A percentile compares a stretch with the other conserved stretches of the same genome.
Evolutionary conservation across 192 early-diverging fungal species (phyloP).

Genomic region (Gryganskiella cystojenkinii): DNA sequence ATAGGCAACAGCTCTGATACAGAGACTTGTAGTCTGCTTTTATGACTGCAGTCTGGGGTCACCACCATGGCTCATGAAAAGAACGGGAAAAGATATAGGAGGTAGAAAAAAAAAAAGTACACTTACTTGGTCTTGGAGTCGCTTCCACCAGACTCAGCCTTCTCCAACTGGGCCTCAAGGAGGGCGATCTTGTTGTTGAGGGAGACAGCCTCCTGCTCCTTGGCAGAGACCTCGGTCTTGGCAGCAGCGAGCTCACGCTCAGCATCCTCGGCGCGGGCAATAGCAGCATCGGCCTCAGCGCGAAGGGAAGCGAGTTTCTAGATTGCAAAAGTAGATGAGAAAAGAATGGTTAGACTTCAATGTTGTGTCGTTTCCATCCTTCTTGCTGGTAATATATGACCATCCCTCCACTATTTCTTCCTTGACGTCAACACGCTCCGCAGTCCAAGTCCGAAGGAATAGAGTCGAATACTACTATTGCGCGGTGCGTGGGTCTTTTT

Average conservation of each 20-base stretch:
- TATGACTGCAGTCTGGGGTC: no score
- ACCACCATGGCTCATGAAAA: no score
- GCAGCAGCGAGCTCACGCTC: conserved; percentile 70
- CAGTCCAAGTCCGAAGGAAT: no score
- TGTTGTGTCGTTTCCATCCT: no score
- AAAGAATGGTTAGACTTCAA: background rate
- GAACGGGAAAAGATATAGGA: background rate
- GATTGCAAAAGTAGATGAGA: background rate
- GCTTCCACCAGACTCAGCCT: conserved; percentile 65
- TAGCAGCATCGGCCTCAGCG: conserved; percentile 72
- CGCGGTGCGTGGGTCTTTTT: no score
- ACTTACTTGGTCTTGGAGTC: conserved; percentile 70
- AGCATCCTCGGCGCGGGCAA: conserved; percentile 68
- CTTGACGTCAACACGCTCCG: no score
- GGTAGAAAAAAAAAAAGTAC: conserved; percentile 13
- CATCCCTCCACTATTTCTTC: no score
- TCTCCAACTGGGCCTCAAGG: conserved; percentile 69
- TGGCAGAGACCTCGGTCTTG: conserved; percentile 68
- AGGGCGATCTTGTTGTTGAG: conserved; percentile 72
- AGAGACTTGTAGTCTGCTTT: no score
- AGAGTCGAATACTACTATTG: no score
- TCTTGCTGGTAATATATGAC: no score
- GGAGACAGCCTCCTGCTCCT: conserved; percentile 80
- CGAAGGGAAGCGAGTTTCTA: conserved; percentile 76
- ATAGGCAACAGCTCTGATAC: no score